Base-by-base conservation (phyloP, 2,329 filamentous ascomycete genomes). In the Uncinocarpus reesii region DNA sequence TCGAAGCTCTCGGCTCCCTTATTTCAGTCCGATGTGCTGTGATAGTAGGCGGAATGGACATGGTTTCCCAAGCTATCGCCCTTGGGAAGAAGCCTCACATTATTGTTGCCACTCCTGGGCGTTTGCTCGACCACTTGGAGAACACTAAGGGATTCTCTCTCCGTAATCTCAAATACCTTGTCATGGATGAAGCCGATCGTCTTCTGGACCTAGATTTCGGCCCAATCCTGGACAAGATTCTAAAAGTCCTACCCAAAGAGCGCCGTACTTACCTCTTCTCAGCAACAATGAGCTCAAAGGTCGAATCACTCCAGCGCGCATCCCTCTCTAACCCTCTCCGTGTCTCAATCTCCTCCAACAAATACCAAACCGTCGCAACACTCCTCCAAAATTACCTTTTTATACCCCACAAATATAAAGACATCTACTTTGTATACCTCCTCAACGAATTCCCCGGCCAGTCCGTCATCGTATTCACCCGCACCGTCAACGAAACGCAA, bases 111-210 rank as follows among this genome's bases (percentile, higher is more conserved):
- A 95, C 90, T 0, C 90, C 90, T 0, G 90, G 89, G 45, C 80
- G 90, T 49, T 71, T 95, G 18, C 73, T 95, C 3, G 92, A 96
- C 60, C 92, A 98, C 58, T 71, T 96, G 7, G 88, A 96, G 64
- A 95, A 95, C 68, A 98, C 92, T 1, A 95, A 95, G 66, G 90
- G 92, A 8, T 96, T 98, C 68, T 89, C 84, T 1, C 71, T 96
- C 42, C 78, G 84, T 24, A 76, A 77, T 3, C 72, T 95, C 31
- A 89, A 89, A 61, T 95, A 90, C 61, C 73, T 96, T 2, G 89
- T 95, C 53, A 88, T 96, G 79, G 90, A 95, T 61, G 90, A 95
- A 69, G 90, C 90, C 20, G 90, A 96, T 65, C 76, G 89, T 50
- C 75, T 96, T 7, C 77, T 96, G 1, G 92, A 98, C 62, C 81